Evolutionary conservation across 306 rosid genomes (phyloP), one percentile per base, ranked within the genome.

Genomic region (Vigna trinervia): DNA sequence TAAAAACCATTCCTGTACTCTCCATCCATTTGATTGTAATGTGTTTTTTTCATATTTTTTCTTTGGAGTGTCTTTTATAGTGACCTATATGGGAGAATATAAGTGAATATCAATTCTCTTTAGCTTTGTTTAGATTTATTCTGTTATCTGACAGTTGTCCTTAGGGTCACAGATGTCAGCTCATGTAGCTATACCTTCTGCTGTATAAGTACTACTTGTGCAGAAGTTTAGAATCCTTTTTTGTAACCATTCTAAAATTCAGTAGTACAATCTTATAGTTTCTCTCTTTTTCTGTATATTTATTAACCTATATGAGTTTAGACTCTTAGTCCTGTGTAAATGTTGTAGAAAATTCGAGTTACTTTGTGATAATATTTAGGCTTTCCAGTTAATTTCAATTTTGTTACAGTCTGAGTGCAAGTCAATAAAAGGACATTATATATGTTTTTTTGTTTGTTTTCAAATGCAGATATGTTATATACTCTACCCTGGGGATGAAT

Each of bases 401-500:
- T 64, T 53, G 48, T 69, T 46, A 9, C 78, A 38, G 52, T 66
- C 73, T 32, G 56, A 76, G 52, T 79, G 65, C 39, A 68, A 60
- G 46, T 83, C 69, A 51, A 77, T 28, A 48, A 69, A 71, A 69
- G 20, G 79, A 60, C 19, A 28, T 41, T 76, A 67, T 73, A 19
- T 73, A 64, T 43, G 52, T 60, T 60, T 20, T 43, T 88, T 75
- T 57, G 0, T 73, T 56, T 38, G 78, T 77, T 67, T 39, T 80
- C 11, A 72, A 68, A 54, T 83, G 66, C 88, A 95, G 97, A 92
- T 95, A 48, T 95, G 99, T 83, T 88, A 82, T 76, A 57, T 91
- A 38, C 99, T 95, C 80, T 95, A 92, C 84, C 99, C 99, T 38
- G 99, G 99, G 73, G 99, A 95, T 85, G 97, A 91, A 41, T 87